Base-by-base conservation (phyloP, 495 filamentous ascomycete genomes). In the Paragyromitra xinjiangensis region DNA sequence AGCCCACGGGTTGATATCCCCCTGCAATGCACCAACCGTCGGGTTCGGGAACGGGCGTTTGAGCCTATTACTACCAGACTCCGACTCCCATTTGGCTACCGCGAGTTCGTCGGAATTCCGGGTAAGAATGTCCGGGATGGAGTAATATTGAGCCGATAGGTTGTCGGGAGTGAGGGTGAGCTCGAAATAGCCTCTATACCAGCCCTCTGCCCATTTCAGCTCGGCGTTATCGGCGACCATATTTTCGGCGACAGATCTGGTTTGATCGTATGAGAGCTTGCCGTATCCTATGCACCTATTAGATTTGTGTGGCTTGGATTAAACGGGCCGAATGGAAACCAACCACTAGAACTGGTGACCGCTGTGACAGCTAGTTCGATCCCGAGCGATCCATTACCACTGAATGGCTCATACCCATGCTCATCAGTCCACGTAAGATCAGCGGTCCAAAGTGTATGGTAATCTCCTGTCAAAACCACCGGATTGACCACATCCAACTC, bases 161-260 rank as follows among this genome's bases (percentile, higher is more conserved):
- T 48, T 67, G 8, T 73, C 71, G 3, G 34, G 48, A 3, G 71
- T 73, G 24, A 73, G 51, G 0, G 71, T 73, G 34, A 91, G 81
- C 45, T 89, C 86, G 78, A 88, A 91, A 67, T 90, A 90, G 1
- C 88, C 91, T 37, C 90, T 85, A 79, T 92, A 92, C 79, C 89
- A 92, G 50, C 88, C 82, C 73, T 92, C 91, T 75, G 89, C 87
- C 90, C 90, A 92, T 81, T 91, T 89, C 70, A 92, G 84, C 78
- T 89, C 88, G 26, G 81, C 77, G 78, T 91, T 92, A 16, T 84
- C 83, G 11, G 70, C 80, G 34, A 89, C 84, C 37, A 88, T 85
- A 45, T 82, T 83, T 26, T 83, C 39, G 14, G 71, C 50, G 7
- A 73, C 62, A 24, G 40, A 19, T 14, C 40, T 65, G 3, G 66